Conservation (phyloP, 495 filamentous ascomycete species). For the Staphylotrichum tortipilum region DNA sequence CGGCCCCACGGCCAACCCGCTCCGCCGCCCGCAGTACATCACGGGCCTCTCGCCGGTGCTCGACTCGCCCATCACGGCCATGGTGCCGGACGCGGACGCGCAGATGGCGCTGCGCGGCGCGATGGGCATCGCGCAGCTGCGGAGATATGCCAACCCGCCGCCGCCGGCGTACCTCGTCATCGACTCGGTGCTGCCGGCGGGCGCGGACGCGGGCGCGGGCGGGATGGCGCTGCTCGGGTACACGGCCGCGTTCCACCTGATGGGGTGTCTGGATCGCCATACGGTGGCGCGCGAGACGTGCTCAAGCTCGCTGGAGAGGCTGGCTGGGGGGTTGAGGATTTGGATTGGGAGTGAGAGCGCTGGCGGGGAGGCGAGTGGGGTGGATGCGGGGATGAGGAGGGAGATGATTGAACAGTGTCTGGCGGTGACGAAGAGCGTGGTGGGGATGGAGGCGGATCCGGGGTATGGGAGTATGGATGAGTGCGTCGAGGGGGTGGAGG, state of each 20-base stretch:
- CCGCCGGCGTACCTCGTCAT: conserved; percentile 37
- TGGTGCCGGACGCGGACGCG: conserved; percentile 51
- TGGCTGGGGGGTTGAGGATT: conserved; percentile 45
- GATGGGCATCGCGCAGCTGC: conserved; percentile 65
- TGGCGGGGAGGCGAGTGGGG: conserved; percentile 27
- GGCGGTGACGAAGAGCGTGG: conserved; percentile 37
- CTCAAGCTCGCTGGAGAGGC: conserved; percentile 38
- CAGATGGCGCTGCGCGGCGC: conserved; percentile 68
- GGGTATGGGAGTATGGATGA: conserved; percentile 46
- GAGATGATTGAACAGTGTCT: conserved; percentile 43
- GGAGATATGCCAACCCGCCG: conserved; percentile 35
- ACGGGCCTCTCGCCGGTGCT: conserved; percentile 17
- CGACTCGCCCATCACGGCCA: conserved; percentile 23
- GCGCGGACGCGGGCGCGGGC: conserved; percentile 27
- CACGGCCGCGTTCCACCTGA: conserved; percentile 62
- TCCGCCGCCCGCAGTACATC: conserved; percentile 23
- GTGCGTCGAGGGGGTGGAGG: conserved; percentile 15
- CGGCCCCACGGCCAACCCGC: conserved; percentile 40
- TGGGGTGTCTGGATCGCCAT: conserved; percentile 50
- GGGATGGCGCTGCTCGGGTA: conserved; percentile 68
- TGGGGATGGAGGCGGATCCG: conserved; percentile 46
- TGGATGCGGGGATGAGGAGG: conserved; percentile 34
- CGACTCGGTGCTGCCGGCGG: conserved; percentile 33
- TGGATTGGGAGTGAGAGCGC: conserved; percentile 40
- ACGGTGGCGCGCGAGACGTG: conserved; percentile 42